Conservation (phyloP, 768 basidiomycete species). For the Auriculariales sp. region DNA sequence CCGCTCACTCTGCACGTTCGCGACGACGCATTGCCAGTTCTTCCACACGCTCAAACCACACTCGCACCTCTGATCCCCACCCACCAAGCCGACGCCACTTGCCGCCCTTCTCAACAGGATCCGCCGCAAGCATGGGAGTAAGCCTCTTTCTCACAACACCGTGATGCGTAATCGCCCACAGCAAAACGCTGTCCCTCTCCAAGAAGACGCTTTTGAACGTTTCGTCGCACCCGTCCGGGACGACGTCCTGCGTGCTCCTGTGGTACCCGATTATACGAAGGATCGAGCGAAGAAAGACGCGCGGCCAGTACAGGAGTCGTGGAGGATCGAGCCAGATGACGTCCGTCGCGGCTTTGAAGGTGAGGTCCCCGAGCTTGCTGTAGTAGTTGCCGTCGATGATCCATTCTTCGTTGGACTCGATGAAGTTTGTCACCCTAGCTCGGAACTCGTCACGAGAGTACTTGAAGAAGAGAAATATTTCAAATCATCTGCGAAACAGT, state of each 20-base stretch:
- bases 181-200: constrained; percentile 34
- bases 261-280: constrained; percentile 22
- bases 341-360: background rate
- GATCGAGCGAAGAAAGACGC: constrained; percentile 39
- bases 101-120: constrained; percentile 20
- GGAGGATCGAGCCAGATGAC: constrained; percentile 45
- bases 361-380: background rate
- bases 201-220: constrained; percentile 27
- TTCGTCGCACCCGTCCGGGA: constrained; percentile 37
- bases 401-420: constrained; percentile 14
- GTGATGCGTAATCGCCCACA: constrained; percentile 35
- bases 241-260: too few relatives aligned
- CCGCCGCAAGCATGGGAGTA: constrained; percentile 15
- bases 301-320: constrained; percentile 43
- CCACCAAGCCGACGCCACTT: constrained; percentile 38
- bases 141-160: constrained; percentile 14
- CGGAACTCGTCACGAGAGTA: constrained; percentile 16
- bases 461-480: background rate
- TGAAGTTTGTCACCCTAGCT: background rate
- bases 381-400: background rate
- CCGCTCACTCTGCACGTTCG: too few relatives aligned
- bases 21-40: background rate
- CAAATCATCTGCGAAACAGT: background rate
- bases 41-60: constrained; percentile 20
- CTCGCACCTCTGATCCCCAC: constrained; percentile 27